Conservation (phyloP, 148 eudicot genomes). For the Camellia granthamiana region DNA sequence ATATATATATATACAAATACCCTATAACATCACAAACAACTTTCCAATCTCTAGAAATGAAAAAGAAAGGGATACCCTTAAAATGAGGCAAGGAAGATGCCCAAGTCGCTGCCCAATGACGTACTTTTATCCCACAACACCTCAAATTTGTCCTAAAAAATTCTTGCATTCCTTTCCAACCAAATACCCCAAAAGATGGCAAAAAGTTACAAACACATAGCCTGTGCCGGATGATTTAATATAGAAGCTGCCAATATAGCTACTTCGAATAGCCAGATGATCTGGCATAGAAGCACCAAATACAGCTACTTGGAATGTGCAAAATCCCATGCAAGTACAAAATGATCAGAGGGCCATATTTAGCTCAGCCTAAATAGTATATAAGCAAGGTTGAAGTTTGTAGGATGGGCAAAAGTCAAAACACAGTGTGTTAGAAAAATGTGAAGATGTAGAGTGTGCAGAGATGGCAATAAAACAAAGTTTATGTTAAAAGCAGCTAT, state of each 20-base stretch:
- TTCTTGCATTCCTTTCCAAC: too few species aligned
- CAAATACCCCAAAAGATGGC: background rate
- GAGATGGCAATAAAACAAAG: background rate
- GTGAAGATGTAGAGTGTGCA: background rate
- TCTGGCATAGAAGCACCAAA: background rate
- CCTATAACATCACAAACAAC: too few species aligned
- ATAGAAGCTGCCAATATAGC: slow-evolving; percentile 4
- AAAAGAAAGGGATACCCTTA: too few species aligned
- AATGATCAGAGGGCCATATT: background rate
- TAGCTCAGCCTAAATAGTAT: background rate
- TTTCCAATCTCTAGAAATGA: too few species aligned
- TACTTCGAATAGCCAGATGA: background rate
- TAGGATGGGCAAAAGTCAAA: background rate
- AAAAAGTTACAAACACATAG: background rate
- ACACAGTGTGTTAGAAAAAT: background rate
- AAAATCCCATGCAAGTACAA: background rate
- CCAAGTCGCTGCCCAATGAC: too few species aligned
- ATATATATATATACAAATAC: too few species aligned
- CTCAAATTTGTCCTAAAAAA: too few species aligned
- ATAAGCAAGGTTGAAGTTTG: background rate
- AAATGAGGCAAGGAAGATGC: too few species aligned
- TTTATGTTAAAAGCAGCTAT: background rate
- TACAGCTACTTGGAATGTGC: background rate
- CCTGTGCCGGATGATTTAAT: background rate
- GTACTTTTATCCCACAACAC: too few species aligned